Base-by-base conservation (phyloP, 345 rosid genomes). In the Eucalyptus erythrocorys region DNA sequence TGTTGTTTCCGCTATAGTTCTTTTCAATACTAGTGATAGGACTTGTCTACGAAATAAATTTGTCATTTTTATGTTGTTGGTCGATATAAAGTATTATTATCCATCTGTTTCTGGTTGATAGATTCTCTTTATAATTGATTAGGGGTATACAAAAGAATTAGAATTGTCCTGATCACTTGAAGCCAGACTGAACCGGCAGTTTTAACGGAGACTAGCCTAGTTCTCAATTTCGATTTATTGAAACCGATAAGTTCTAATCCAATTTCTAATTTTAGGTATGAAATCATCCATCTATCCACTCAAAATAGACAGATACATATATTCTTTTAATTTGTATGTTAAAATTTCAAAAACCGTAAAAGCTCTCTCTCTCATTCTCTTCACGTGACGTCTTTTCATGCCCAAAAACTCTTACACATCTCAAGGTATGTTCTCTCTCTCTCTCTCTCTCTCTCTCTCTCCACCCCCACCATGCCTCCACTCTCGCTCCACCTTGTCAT, bases 151-250 rank as follows among this genome's bases (percentile, higher is more conserved):
- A 51, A 51, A 51, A 51, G 0, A 51, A 19, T 51, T 51, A 51
- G 57, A 51, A 51, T 51, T 19, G 10, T 26, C 1, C 0, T 0
- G 1, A 51, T 51, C 5, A 0, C 2, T 51, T 21, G 5, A 26
- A 51, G 21, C 57, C 0, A 51, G 10, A 51, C 0, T 51, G 26
- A 51, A 51, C 0, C 0, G 0, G 0, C 5, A 0, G 26, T 51
- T 21, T 51, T 51, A 24, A 51, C 0, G 5, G 57, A 26, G 2
- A 51, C 26, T 21, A 51, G 57, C 57, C 57, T 0, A 19, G 0
- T 51, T 51, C 26, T 51, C 1, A 0, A 51, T 51, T 51, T 51
- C 1, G 10, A 51, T 51, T 51, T 51, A 51, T 51, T 51, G 57
- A 51, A 21, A 51, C 26, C 10, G 2, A 26, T 0, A 5, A 51